Evolutionary conservation across 306 rosid genomes (phyloP), one percentile per base, ranked within the genome.

Genomic region (Cicer judaicum): DNA sequence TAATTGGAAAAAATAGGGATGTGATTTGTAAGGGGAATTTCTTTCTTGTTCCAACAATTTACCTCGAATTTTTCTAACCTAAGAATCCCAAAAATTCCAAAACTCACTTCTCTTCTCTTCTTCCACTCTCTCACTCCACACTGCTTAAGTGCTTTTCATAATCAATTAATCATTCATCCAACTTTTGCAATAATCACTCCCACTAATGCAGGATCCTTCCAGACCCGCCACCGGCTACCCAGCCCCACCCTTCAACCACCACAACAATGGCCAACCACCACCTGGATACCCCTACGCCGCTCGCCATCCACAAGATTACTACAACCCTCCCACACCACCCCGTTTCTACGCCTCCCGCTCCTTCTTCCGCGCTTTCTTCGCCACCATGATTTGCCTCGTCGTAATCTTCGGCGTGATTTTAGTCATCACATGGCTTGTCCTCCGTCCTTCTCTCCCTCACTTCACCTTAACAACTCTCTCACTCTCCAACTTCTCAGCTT

Each of bases 181-280:
- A 29, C 36, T 29, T 29, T 29, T 29, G 5, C 36, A 29, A 29
- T 3, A 29, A 3, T 29, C 36, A 29, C 36, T 19, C 9, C 19
- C 41, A 43, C 38, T 21, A 1, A 74, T 70, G 77, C 78, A 86
- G 38, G 90, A 91, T 46, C 85, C 93, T 70, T 78, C 93, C 1
- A 60, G 96, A 66, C 85, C 97, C 48, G 92, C 85, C 82, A 88
- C 97, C 49, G 97, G 92, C 82, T 93, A 90, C 87, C 97, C 97
- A 0, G 89, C 81, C 66, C 85, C 76, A 24, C 72, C 53, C 0
- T 66, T 57, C 63, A 69, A 52, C 62, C 74, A 75, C 48, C 63
- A 52, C 1, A 82, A 77, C 76, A 76, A 64, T 5, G 83, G 79
- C 21, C 80, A 43, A 11, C 78, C 83, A 0, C 80, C 85, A 0